These are phyloP conservation scores for Letharia lupina DNA, from an alignment of 495 filamentous ascomycete genomes.

Conservation along the genomic window DNA sequence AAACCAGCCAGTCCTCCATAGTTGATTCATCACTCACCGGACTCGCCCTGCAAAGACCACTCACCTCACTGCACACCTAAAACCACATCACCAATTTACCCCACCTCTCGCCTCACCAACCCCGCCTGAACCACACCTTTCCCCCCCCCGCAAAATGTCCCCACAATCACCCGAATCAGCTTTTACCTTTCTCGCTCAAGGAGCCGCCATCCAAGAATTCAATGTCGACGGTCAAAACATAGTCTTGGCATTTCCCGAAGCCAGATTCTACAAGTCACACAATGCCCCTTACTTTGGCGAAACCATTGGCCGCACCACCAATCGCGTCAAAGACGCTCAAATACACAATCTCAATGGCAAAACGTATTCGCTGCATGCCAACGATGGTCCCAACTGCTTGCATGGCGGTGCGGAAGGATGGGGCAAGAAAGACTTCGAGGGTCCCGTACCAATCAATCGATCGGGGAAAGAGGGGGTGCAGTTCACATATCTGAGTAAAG, in stretches of 20 bases:
- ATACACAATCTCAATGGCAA: conserved; percentile 66
- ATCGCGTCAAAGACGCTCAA: conserved; percentile 67
- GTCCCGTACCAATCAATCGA: conserved; percentile 55
- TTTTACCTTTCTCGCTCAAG: conserved; percentile 68
- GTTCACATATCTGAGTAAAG: conserved; percentile 62
- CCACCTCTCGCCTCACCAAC: background rate
- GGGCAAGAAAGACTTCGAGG: conserved; percentile 76
- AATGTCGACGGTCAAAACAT: conserved; percentile 69
- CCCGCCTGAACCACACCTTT: background rate
- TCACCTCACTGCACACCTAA: too few species aligned
- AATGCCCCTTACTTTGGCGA: conserved; percentile 80
- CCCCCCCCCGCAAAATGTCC: conserved; percentile 7
- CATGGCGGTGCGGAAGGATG: conserved; percentile 79
- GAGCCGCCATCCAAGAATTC: conserved; percentile 84
- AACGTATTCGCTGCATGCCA: conserved; percentile 57
- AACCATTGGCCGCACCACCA: conserved; percentile 87
- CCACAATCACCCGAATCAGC: conserved; percentile 25
- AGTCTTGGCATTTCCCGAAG: conserved; percentile 71
- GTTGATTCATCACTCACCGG: too few species aligned
- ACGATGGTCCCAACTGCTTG: conserved; percentile 70
- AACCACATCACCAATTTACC: background rate
- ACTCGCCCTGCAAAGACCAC: too few species aligned
- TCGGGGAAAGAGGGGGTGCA: conserved; percentile 67
- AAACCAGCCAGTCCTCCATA: too few species aligned
- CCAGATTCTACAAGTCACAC: conserved; percentile 60